Base-by-base conservation (phyloP, 495 filamentous ascomycete genomes). In the Friedmanniomyces endolithicus region DNA sequence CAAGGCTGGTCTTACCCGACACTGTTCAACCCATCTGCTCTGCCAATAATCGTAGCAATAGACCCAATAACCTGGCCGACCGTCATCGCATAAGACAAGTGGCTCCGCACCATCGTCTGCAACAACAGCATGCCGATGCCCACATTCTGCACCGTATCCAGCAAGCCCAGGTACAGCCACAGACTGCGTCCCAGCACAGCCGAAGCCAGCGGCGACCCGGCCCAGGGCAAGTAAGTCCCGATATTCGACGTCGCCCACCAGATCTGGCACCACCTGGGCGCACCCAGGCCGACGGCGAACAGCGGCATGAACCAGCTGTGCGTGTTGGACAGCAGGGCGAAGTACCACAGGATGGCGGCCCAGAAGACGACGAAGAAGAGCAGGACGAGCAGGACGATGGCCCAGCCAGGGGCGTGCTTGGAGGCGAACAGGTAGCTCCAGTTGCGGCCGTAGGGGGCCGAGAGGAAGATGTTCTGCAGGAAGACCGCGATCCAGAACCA, bases 401-500 rank as follows among this genome's bases (percentile, higher is more conserved):
- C 64, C 76, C 78, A 84, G 19, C 70, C 55, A 7, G 75, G 73
- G 1, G 74, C 72, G 63, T 77, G 72, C 35, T 73, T 61, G 39
- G 74, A 72, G 8, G 67, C 67, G 70, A 76, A 84, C 40, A 84
- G 73, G 64, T 78, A 84, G 17, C 67, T 63, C 80, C 81, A 84
- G 63, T 77, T 81, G 40, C 79, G 75, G 48, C 81, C 80, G 64
- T 81, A 80, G 35, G 75, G 77, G 0, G 77, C 69, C 17, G 75
- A 74, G 29, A 85, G 76, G 70, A 72, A 84, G 72, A 76, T 84
- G 63, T 86, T 86, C 67, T 85, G 82, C 23, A 85, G 64, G 59
- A 84, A 63, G 57, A 84, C 76, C 51, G 74, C 68, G 65, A 82
- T 67, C 64, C 82, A 75, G 69, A 79, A 78, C 76, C 77, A 79